phyloP scores from a whole-genome alignment of 805 yeast genomes.

The Yamadazyma olivae region DNA sequence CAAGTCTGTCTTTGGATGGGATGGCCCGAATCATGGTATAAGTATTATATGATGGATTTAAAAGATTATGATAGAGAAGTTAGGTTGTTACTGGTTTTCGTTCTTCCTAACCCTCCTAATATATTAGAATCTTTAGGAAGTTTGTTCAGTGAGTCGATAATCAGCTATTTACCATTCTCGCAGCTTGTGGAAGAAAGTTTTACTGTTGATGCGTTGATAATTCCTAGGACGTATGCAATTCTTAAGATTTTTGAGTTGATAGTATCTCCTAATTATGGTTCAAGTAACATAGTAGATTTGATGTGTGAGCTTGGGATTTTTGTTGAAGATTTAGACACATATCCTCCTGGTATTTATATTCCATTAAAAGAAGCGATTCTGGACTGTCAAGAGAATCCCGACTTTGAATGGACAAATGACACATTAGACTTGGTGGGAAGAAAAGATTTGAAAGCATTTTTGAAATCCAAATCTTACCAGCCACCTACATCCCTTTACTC shows the following conservation, averaged over 20 bases:
- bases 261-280: constrained; percentile 50
- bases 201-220: constrained; percentile 54
- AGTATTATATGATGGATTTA: constrained; percentile 46
- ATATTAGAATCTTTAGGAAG: constrained; percentile 55
- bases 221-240: constrained; percentile 64
- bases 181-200: constrained; percentile 63
- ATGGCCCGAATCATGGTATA: constrained; percentile 68
- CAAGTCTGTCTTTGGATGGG: constrained; percentile 67
- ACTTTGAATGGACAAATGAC: constrained; percentile 43
- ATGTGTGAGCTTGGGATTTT: constrained; percentile 58
- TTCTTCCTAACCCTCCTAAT: constrained; percentile 58
- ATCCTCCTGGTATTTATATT: constrained; percentile 67
- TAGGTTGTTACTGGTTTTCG: constrained; percentile 41
- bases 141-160: constrained; percentile 39
- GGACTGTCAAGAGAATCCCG: constrained; percentile 50
- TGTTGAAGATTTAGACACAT: constrained; percentile 55
- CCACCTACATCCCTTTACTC: constrained; percentile 13
- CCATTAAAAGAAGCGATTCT: constrained; percentile 64
- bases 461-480: constrained; percentile 13
- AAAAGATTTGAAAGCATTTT: constrained; percentile 50
- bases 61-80: constrained; percentile 34
- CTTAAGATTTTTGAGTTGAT: constrained; percentile 61
- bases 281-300: constrained; percentile 55
- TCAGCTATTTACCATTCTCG: constrained; percentile 62
- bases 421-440: constrained; percentile 63